Evolutionary conservation across 257 asterid genomes (phyloP), one percentile per base, ranked within the genome.

Genomic region (Forsythia viridissima): DNA sequence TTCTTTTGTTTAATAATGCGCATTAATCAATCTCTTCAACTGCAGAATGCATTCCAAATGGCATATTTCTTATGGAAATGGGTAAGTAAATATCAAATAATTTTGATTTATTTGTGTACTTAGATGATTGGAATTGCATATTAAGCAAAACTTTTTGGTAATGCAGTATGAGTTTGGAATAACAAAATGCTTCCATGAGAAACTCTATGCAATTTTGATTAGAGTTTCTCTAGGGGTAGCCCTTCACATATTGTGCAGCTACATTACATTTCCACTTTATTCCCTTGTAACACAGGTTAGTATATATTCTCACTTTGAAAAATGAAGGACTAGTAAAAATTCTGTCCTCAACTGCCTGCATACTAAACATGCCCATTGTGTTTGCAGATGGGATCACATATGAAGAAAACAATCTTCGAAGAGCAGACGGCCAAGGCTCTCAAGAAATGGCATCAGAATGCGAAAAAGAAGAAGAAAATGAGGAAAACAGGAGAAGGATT

Each of bases 41-140:
- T 77, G 90, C 91, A 91, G 93, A 91, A 91, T 68, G 96, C 96
- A 43, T 91, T 85, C 76, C 93, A 89, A 81, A 85, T 91, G 92
- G 89, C 96, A n/a, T 91, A 88, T 79, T 91, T 91, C 80, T 79
- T 89, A 13, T 91, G 92, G 92, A 86, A 89, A 78, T 88, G 90
- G 96, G 96, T 89, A 80, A 77, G 84, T 69, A 21, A 15, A 44
- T 36, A 48, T 73, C 10, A 11, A 39, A 34, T n/a, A 16, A 41
- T 30, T 57, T 12, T 44, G 9, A 9, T 1, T 24, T 5, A 8
- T 38, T 39, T 44, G 1, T 40, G 30, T 57, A 66, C 3, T 13
- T 55, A 10, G n/a, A 39, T 38, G 11, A 20, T 36, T 37, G 44
- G n/a, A 34, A 7, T 18, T 34, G 51, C 51, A 43, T 59, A 8